Conservation (phyloP, 345 rosid species). For the Noccaea bulbosa region DNA sequence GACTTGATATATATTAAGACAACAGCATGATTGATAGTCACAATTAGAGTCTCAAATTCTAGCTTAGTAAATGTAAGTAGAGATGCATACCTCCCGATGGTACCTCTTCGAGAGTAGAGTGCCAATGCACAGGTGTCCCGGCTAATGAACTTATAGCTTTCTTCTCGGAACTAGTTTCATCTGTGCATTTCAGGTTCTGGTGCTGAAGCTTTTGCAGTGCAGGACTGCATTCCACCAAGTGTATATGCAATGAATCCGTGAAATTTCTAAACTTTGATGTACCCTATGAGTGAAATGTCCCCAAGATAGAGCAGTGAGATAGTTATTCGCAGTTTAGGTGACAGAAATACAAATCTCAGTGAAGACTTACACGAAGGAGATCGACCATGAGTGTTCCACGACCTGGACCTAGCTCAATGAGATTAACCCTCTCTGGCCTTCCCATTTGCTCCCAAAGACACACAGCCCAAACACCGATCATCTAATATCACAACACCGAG, state of each 20-base stretch:
- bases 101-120: slow-evolving; percentile 75
- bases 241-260: slow-evolving; percentile 77
- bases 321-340: background rate
- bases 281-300: slow-evolving; percentile 69
- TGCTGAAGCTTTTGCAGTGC: slow-evolving; percentile 73
- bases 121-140: slow-evolving; percentile 78
- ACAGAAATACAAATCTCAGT: slow-evolving; percentile 20
- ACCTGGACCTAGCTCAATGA: slow-evolving; percentile 95
- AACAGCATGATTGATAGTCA: background rate
- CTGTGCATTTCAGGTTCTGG: slow-evolving; percentile 63
- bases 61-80: slow-evolving; percentile 21
- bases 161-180: slow-evolving; percentile 49
- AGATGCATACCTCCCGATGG: slow-evolving; percentile 77
- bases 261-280: slow-evolving; percentile 72
- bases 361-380: slow-evolving; percentile 74
- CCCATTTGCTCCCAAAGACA: slow-evolving; percentile 98
- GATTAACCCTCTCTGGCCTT: slow-evolving; percentile 72
- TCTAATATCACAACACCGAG: slow-evolving; percentile 47
- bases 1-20: background rate
- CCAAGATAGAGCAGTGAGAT: slow-evolving; percentile 14
- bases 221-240: slow-evolving; percentile 94
- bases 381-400: slow-evolving; percentile 95
- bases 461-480: slow-evolving; percentile 90
- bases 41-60: slow-evolving; percentile 14
- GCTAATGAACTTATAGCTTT: slow-evolving; percentile 58